A percentile compares a stretch with the other conserved stretches of the same genome.
These are phyloP conservation scores for Ramaria sp. DNA, from an alignment of 768 basidiomycete species.

Conservation along the genomic window DNA sequence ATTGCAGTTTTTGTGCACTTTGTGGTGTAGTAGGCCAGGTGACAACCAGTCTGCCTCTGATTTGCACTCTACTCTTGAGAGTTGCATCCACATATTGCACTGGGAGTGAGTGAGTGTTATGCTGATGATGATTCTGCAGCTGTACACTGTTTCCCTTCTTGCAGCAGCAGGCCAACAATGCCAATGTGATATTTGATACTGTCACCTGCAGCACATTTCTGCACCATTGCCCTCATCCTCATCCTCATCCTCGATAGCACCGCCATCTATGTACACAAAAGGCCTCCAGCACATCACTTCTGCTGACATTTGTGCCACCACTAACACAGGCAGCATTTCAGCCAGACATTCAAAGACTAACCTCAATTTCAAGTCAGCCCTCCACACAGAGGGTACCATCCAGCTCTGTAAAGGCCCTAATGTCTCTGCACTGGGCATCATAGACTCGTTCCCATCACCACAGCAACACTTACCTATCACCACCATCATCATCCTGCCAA, in stretches of 20 bases:
- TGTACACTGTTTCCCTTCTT: no score
- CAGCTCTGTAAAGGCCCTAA: constrained; percentile 62
- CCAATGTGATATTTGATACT: no score
- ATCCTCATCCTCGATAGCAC: constrained; percentile 17
- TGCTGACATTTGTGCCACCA: constrained; percentile 28
- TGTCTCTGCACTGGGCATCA: constrained; percentile 52
- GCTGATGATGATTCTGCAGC: no score
- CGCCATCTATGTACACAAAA: constrained; percentile 34
- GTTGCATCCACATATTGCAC: no score
- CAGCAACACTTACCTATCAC: constrained; percentile 14
- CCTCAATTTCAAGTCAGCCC: constrained; percentile 72
- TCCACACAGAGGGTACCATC: constrained; percentile 57
- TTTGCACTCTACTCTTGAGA: no score
- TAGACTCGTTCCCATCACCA: constrained; percentile 27
- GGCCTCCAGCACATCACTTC: constrained; percentile 50
- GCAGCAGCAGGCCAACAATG: no score
- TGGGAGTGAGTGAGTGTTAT: no score
- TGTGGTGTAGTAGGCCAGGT: no score
- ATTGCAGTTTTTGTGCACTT: no score
- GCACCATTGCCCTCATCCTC: neutral
- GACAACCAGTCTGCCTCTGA: no score
- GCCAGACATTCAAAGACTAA: constrained; percentile 64
- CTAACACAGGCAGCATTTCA: no score
- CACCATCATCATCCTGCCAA: constrained; percentile 30
- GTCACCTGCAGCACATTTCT: no score